These are phyloP conservation scores for Penicilliopsis zonata DNA, from an alignment of 495 filamentous ascomycete genomes.

Conservation along the genomic window DNA sequence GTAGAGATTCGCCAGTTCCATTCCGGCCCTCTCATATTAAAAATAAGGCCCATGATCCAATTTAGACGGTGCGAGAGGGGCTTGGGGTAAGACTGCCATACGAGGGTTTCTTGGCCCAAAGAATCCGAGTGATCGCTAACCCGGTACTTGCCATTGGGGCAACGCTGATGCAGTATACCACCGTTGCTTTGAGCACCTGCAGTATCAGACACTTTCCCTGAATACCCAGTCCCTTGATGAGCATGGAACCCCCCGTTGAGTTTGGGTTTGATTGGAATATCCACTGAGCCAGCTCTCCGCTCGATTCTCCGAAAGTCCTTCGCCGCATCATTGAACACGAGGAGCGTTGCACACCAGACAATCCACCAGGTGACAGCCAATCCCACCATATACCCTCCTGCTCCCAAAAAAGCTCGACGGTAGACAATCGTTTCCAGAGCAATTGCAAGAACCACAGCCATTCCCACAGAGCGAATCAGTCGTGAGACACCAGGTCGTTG, in stretches of 20 bases:
- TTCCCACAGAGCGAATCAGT: constrained; percentile 39
- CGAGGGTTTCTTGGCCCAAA: constrained; percentile 5
- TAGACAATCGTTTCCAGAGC: constrained; percentile 25
- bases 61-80: constrained; percentile 49
- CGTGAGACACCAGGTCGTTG: constrained; percentile 5
- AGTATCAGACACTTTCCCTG: too few relatives aligned
- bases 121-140: neutral
- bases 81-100: constrained; percentile 66
- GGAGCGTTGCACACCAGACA: constrained; percentile 48
- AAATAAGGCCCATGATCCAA: constrained; percentile 59
- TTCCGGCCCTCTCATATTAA: constrained; percentile 60
- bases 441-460: constrained; percentile 36
- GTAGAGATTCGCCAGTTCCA: constrained; percentile 63
- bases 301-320: constrained; percentile 56
- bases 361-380: constrained; percentile 52
- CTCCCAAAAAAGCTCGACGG: constrained; percentile 43
- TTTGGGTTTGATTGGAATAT: neutral
- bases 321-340: constrained; percentile 56
- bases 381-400: constrained; percentile 55
- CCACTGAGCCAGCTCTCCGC: constrained; percentile 7
- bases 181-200: neutral
- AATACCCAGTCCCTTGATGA: too few relatives aligned
- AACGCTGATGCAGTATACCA: neutral
- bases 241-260: too few relatives aligned
- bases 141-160: neutral